Evolutionary conservation across 1,139 yeast species (phyloP), one percentile per base, ranked within the genome.

Genomic region (Wickerhamomyces sp.): DNA sequence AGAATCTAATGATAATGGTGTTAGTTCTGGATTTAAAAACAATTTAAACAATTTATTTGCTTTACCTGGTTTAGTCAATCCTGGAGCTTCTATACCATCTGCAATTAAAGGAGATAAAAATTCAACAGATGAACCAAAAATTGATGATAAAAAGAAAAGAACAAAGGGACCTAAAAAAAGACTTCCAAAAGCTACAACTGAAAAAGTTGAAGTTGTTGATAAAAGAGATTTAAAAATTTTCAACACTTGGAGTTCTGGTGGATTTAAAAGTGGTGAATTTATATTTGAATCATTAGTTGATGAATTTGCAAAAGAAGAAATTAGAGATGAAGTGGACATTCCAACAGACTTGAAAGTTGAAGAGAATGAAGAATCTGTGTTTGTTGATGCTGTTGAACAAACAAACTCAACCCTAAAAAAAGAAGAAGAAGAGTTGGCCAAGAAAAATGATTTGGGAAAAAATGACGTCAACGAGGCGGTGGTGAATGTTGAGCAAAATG

Each of bases 121-220:
- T 23, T 37, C 38, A 16, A 37, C 32, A 7, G 23, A 24, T 15
- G 44, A 37, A 2, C 37, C 33, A n/a, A 39, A 35, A 2, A 46
- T 32, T 4, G 42, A 41, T 2, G 50, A 45, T 12, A 45, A 33
- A 8, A 62, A 65, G 40, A 60, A 69, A 20, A 70, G 95, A 46
- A 79, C 80, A 0, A 76, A 65, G 46, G 95, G 95, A 0, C 95
- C 95, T 18, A 70, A 72, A 42, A 75, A 93, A 41, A 75, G 80
- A 46, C 64, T 86, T 33, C 96, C 96, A 1, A 72, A 72, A 39
- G 58, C 64, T n/a, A 70, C 77, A 16, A 64, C 66, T 26, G 70
- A 72, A 12, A 71, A 75, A 4, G 65, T 70, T 16, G 63, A 70
- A 14, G 69, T 58, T 15, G 55, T 54, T 16, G 62, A 59, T 33